These are phyloP conservation scores for Xerophyta viscosa DNA, from an alignment of 106 monocot species.

Conservation along the genomic window DNA sequence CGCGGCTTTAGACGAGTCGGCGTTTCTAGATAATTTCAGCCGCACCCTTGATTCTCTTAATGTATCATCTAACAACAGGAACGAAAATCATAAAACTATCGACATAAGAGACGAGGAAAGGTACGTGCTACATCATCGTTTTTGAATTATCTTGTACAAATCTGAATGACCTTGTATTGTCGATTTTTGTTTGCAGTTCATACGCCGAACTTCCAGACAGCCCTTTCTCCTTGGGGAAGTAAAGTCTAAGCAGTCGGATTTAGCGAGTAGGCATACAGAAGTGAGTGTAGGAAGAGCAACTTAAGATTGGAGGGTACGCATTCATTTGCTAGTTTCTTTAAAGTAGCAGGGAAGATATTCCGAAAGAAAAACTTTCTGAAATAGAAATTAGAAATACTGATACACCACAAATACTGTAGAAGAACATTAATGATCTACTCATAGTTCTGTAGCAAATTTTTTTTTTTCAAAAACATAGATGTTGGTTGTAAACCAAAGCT, in stretches of 20 bases:
- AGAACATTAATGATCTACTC: too few species aligned
- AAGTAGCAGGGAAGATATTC: too few species aligned
- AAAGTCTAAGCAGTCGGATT: conserved; percentile 21
- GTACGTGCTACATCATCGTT: conserved; percentile 4
- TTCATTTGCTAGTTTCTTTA: too few species aligned
- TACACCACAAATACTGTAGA: too few species aligned
- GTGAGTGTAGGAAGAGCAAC: neutral
- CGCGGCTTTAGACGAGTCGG: conserved; percentile 15
- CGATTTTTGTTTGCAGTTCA: conserved; percentile 14
- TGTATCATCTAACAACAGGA: conserved; percentile 13
- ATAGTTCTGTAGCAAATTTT: too few species aligned
- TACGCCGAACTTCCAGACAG: conserved; percentile 50
- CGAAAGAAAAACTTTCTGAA: too few species aligned
- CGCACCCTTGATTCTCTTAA: conserved; percentile 9
- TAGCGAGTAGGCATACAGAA: too few species aligned
- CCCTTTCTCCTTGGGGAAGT: conserved; percentile 29
- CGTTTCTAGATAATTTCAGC: conserved; percentile 21
- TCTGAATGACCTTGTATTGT: neutral
- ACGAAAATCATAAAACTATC: conserved; percentile 16
- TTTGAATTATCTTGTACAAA: neutral
- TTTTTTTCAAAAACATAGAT: too few species aligned
- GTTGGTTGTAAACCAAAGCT: too few species aligned
- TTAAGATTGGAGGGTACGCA: too few species aligned
- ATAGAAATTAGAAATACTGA: too few species aligned
- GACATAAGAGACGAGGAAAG: conserved; percentile 24